A percentile compares a stretch with the other conserved stretches of the same genome.
Evolutionary conservation across 495 filamentous ascomycete genomes (phyloP).

Genomic region (Copromyces sp.): DNA sequence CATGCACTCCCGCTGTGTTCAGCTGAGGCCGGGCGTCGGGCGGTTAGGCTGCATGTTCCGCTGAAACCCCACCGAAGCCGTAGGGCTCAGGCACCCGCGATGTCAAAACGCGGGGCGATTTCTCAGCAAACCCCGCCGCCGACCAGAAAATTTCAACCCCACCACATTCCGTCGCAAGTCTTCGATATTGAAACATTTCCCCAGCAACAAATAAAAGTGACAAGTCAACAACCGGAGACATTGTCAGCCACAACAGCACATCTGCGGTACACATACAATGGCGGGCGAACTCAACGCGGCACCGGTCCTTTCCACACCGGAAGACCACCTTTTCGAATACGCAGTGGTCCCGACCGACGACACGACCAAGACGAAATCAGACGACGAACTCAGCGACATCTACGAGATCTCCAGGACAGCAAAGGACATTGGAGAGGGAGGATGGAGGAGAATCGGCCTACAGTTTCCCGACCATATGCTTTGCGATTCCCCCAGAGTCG

Average conservation of each 20-base stretch:
- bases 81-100: background rate
- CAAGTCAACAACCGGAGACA: background rate
- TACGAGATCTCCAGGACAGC: slow-evolving; percentile 86
- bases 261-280: slow-evolving; percentile 14
- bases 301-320: slow-evolving; percentile 82
- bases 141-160: background rate
- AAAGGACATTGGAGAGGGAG: slow-evolving; percentile 55
- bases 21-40: background rate
- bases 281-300: slow-evolving; percentile 34
- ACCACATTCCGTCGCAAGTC: background rate
- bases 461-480: slow-evolving; percentile 95
- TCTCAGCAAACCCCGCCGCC: background rate
- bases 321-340: slow-evolving; percentile 63
- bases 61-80: slow-evolving; percentile 1
- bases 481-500: slow-evolving; percentile 72
- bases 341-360: slow-evolving; percentile 22
- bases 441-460: slow-evolving; percentile 70
- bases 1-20: no score
- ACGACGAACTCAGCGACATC: slow-evolving; percentile 62
- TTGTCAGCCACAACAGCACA: background rate
- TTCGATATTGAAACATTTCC: background rate
- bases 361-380: slow-evolving; percentile 33
- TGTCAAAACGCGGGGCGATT: background rate
- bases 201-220: background rate
- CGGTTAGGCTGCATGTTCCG: background rate